Conservation (phyloP, 345 rosid genomes). For the Durio zibethinus region DNA sequence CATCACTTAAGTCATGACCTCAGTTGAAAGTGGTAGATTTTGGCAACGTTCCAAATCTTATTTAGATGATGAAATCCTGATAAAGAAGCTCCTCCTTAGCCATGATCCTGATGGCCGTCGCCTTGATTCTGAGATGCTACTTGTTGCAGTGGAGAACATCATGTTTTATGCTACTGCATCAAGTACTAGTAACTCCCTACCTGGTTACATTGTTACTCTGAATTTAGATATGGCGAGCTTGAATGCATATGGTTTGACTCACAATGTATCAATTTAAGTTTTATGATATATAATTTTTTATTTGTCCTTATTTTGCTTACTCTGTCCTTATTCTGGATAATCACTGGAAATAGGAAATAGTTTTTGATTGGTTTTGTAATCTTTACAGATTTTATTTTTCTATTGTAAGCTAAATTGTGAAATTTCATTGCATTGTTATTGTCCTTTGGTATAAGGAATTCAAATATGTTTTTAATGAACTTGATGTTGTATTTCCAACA, state of each 20-base stretch:
- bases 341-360: background rate
- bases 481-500: background rate
- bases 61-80: slow-evolving; percentile 40
- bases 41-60: background rate
- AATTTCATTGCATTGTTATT: background rate
- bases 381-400: background rate
- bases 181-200: slow-evolving; percentile 19
- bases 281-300: background rate
- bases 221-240: background rate
- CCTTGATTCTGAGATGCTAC: slow-evolving; percentile 57
- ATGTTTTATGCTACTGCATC: slow-evolving; percentile 38
- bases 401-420: background rate
- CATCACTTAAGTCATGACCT: slow-evolving; percentile 28
- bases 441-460: background rate
- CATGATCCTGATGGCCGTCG: slow-evolving; percentile 79
- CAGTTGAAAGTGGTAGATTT: slow-evolving; percentile 13
- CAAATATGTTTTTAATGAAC: background rate
- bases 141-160: slow-evolving; percentile 54
- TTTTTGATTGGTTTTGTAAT: background rate
- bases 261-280: background rate
- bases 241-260: background rate
- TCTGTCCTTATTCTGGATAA: background rate
- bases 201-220: slow-evolving; percentile 14
- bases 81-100: slow-evolving; percentile 49
- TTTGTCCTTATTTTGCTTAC: background rate